Evolutionary conservation across 2,329 filamentous ascomycete genomes (phyloP).

Genomic region (Ceratocystis lukuohia): DNA sequence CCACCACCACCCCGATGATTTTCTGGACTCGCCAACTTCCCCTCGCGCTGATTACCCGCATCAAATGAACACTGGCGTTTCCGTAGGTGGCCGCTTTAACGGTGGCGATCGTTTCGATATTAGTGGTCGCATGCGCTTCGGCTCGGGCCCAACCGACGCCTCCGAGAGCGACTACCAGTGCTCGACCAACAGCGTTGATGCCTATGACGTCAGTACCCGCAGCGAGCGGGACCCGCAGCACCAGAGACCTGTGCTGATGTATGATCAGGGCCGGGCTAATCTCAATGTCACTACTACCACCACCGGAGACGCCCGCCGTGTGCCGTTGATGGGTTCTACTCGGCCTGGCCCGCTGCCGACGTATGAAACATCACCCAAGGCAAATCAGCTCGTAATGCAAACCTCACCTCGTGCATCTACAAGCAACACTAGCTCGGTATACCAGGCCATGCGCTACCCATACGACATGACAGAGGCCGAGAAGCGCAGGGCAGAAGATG

Average conservation of each 20-base stretch:
- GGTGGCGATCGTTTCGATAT: neutral
- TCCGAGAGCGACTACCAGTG: constrained; percentile 3
- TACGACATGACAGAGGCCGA: neutral
- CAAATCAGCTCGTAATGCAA: neutral
- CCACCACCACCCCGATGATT: constrained; percentile 2
- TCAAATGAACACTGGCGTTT: neutral
- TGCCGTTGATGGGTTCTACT: neutral
- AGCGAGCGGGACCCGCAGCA: constrained; percentile 2
- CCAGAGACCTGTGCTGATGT: constrained; percentile 9
- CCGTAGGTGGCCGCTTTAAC: neutral
- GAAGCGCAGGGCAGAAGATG: neutral
- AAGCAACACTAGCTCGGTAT: neutral
- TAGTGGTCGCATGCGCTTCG: neutral
- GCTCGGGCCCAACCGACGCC: neutral
- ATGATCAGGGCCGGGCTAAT: constrained; percentile 8
- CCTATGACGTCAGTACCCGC: neutral
- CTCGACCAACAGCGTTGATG: neutral
- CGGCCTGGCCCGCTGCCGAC: neutral
- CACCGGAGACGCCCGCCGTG: neutral
- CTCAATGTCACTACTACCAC: constrained; percentile 8
- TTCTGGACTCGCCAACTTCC: neutral
- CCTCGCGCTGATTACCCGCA: neutral
- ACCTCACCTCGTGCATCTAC: neutral
- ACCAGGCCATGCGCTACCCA: neutral
- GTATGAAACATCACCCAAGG: constrained; percentile 8